phyloP scores from a whole-genome alignment of 352 stramenopile genomes.

The Plasmopara halstedii region DNA sequence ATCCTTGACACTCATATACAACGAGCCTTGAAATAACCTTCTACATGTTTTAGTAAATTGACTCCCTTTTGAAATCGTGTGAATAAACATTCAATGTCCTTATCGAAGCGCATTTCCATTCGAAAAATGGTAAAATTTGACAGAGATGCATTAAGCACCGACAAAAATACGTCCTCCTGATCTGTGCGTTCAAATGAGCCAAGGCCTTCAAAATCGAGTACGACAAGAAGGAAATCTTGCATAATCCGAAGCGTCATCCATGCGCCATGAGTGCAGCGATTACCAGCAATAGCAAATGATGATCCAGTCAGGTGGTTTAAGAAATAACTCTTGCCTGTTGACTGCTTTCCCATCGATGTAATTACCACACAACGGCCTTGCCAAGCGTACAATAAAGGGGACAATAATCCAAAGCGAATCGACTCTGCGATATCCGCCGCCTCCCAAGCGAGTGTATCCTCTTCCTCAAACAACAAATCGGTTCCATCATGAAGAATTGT shows the following conservation, averaged over 20 bases:
- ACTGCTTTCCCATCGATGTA: slow-evolving; percentile 66
- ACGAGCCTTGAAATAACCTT: slow-evolving; percentile 41
- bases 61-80: slow-evolving; percentile 59
- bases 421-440: slow-evolving; percentile 39
- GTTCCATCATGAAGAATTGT: slow-evolving; percentile 43
- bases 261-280: slow-evolving; percentile 52
- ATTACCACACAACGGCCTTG: slow-evolving; percentile 35
- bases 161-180: slow-evolving; percentile 70
- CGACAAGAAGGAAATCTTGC: slow-evolving; percentile 43
- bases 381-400: slow-evolving; percentile 34
- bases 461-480: slow-evolving; percentile 16
- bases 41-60: slow-evolving; percentile 54
- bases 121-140: slow-evolving; percentile 72
- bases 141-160: slow-evolving; percentile 58
- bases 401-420: slow-evolving; percentile 40
- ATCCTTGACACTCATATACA: slow-evolving; percentile 74
- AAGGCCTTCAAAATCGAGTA: slow-evolving; percentile 73
- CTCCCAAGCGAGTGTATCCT: slow-evolving; percentile 15
- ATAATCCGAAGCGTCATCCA: slow-evolving; percentile 55
- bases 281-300: slow-evolving; percentile 62
- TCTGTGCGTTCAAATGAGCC: slow-evolving; percentile 66
- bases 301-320: slow-evolving; percentile 68
- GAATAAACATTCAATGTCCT: slow-evolving; percentile 66
- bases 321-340: slow-evolving; percentile 75
- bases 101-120: slow-evolving; percentile 73